Base-by-base conservation (phyloP, 75 land plant genomes). In the Ceratopteris richardii region DNA sequence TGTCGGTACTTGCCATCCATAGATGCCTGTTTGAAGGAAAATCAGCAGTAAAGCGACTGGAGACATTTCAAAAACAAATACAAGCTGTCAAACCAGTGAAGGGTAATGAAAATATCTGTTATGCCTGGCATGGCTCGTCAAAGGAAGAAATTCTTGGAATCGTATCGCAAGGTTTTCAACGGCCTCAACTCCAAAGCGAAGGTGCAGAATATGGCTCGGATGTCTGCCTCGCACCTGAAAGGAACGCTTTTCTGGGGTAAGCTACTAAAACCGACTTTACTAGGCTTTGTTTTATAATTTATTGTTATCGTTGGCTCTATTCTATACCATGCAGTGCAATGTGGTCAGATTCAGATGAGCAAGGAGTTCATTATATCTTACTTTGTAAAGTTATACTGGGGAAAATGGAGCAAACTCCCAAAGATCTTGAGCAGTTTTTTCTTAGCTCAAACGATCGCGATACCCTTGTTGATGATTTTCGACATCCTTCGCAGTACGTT, bases 311-410 rank as follows among this genome's bases (percentile, higher is more conserved):
- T n/a, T n/a, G n/a, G n/a, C n/a, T n/a, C n/a, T n/a, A n/a, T n/a
- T n/a, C n/a, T n/a, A n/a, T n/a, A n/a, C n/a, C n/a, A n/a, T 41
- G 26, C 76, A 91, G 97, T 77, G 78, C 65, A 51, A 58, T 41
- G 7, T 66, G 70, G 64, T 65, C 79, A 61, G 88, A 84, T 77
- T 63, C 69, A 67, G 88, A 91, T 70, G 81, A 81, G 72, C 77
- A 88, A 55, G 93, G 77, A 1, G 47, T 70, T 23, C 65, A 54
- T 21, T 67, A 81, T 56, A 51, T 80, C 60, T 58, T 84, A 3
- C 62, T 87, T 26, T 87, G 91, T 21, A 66, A 72, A 39, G 82
- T 84, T 9, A 73, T 87, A 47, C 28, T 87, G 71, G 91, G 91
- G 37, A 85, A 82, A 21, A 55, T 70, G 59, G 91, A 87, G 52